Base-by-base conservation (phyloP, 2,329 filamentous ascomycete genomes). In the Elsinoe arachidis region DNA sequence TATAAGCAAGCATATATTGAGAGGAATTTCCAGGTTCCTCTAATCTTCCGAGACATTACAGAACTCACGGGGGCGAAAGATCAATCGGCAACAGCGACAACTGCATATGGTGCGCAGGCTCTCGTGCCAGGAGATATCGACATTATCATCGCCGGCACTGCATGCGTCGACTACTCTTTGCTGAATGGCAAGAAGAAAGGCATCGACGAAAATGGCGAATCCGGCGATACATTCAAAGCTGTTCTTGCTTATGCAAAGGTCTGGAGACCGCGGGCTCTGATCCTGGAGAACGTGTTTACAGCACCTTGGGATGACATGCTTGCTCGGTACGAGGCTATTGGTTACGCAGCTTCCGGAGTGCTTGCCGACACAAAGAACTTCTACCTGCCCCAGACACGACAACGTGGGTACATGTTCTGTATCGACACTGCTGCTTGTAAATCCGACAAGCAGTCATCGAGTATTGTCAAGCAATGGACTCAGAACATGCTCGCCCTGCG, bases 91-190 rank as follows among this genome's bases (percentile, higher is more conserved):
- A 59, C 55, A 23, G 69, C 68, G 0, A 83, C 79, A 17, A 90
- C 86, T 1, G 85, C 84, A 1, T 85, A 85, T 65, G 87, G 87
- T 3, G 78, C 79, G 6, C 70, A 77, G 51, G 75, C 75, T 3
- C 55, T 68, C 1, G 80, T 90, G 1, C 86, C 86, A 0, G 69
- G 68, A 0, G 65, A 78, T 10, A 69, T 83, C 1, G 84, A 91
- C 61, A 66, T 92, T 0, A 71, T 92, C 1, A 73, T 91, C 44
- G 85, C 85, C 5, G 88, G 88, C 0, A 88, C 85, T 41, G 84
- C 86, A 0, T 93, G 88, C 62, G 85, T 88, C 1, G 87, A 91
- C 63, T 88, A 86, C 61, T 91, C 87, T 0, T 65, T 62, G 0
- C 68, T 90, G 33, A 92, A 90, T 67, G 79, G 73, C 52, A 68